Conservation (phyloP, 257 asterid species). For the Scutellaria minor region DNA sequence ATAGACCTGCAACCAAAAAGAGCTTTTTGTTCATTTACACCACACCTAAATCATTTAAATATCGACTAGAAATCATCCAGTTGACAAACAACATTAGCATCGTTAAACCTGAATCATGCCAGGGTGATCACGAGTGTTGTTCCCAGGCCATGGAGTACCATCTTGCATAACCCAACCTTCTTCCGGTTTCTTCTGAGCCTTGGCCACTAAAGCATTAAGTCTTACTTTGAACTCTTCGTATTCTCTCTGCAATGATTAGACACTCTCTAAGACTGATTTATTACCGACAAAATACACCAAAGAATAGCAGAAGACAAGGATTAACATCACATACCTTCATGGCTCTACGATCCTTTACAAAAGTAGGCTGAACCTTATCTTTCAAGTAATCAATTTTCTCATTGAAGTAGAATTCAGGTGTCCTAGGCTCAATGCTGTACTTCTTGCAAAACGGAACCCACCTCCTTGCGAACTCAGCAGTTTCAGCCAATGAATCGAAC, state of each 20-base stretch:
- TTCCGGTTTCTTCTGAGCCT: constrained; percentile 40
- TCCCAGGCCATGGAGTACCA: constrained; percentile 91
- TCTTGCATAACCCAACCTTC: constrained; percentile 68
- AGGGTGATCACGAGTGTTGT: constrained; percentile 81
- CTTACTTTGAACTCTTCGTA: constrained; percentile 42
- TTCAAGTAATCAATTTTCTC: constrained; percentile 79
- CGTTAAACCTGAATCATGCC: constrained; percentile 79
- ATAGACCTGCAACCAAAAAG: constrained; percentile 30
- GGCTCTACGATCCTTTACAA: constrained; percentile 87
- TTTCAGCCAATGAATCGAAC: constrained; percentile 72
- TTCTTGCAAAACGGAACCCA: constrained; percentile 90
- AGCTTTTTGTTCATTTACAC: constrained; percentile 21
- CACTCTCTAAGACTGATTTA: neutral
- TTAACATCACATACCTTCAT: constrained; percentile 59
- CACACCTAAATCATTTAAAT: neutral
- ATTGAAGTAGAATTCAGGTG: constrained; percentile 74
- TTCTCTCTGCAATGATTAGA: constrained; percentile 31
- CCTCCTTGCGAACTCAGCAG: constrained; percentile 78
- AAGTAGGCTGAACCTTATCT: constrained; percentile 77
- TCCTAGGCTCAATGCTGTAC: constrained; percentile 75
- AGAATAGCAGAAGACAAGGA: constrained; percentile 9
- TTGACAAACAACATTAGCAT: constrained; percentile 15
- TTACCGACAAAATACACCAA: constrained; percentile 4
- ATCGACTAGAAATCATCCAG: neutral
- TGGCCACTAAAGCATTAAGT: constrained; percentile 34